Base-by-base conservation (phyloP, 495 filamentous ascomycete species). In the Penicillium odoratum region DNA sequence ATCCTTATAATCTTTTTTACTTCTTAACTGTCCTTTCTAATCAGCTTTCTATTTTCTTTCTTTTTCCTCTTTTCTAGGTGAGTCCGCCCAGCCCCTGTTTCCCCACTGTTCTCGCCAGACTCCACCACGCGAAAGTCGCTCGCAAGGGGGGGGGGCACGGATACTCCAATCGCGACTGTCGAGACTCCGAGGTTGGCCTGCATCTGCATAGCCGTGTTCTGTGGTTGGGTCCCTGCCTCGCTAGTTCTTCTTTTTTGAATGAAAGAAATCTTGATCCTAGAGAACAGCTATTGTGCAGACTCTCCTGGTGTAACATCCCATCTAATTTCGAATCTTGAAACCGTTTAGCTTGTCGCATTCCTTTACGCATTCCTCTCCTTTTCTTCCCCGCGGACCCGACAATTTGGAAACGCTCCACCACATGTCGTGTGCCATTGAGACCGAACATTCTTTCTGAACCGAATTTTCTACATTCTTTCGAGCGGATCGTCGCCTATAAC, bases 401-500 rank as follows among this genome's bases (percentile, higher is more conserved):
- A 8, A 60, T 10, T 51, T 30, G 56, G 28, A 61, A 21, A 40
- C 28, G 13, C 21, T 34, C 21, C 31, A 57, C 66, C 71, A 69
- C 65, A 73, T 76, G 73, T 70, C 59, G 67, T 66, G 63, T 64
- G 59, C 56, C 58, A 63, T 64, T 59, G 58, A 56, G 45, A 53
- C 55, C 63, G 61, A 63, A 57, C 64, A 69, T 69, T 67, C 67
- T 45, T 56, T 46, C 57, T 63, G 58, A 69, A 64, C 63, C 64
- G 57, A 48, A 47, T n/a, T 38, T 53, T 13, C 16, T 21, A 46
- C 40, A 18, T 43, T 46, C 54, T 60, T 45, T 51, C 54, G 58
- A 61, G 61, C 63, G 60, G 58, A 64, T 49, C 58, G 46, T 47
- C 56, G 21, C 44, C 45, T 42, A 36, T 56, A 48, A 40, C 42